These are phyloP conservation scores for Aschersonia sp. DNA, from an alignment of 2,329 filamentous ascomycete species.

Conservation along the genomic window DNA sequence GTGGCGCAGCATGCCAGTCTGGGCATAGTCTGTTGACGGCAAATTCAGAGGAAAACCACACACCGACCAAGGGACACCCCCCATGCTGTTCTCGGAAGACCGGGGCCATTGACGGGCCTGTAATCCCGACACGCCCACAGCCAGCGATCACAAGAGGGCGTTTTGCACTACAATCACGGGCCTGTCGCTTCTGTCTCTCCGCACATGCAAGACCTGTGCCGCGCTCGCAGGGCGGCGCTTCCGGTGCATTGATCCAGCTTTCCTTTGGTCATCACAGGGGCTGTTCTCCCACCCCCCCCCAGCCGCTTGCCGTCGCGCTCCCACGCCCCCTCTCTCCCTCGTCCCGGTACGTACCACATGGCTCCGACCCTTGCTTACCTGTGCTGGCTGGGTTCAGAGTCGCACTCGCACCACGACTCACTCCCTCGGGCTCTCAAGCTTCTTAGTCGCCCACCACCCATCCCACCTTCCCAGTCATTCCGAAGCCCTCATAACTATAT, in stretches of 20 bases:
- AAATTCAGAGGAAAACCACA: background rate
- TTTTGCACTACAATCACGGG: background rate
- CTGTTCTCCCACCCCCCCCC: background rate
- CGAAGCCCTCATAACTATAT: slow-evolving; percentile 6
- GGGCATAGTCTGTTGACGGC: background rate
- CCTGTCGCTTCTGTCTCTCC: background rate
- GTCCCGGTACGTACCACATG: slow-evolving; percentile 3
- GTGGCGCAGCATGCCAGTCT: background rate
- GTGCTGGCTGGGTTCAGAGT: slow-evolving; percentile 1
- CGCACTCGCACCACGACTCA: slow-evolving; percentile 1
- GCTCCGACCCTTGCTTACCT: slow-evolving; percentile 3
- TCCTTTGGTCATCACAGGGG: background rate
- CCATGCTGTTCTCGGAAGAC: background rate
- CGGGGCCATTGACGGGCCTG: too few species aligned
- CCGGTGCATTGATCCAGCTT: background rate
- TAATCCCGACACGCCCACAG: too few species aligned
- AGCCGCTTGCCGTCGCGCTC: background rate
- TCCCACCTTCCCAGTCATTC: slow-evolving; percentile 5
- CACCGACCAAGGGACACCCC: background rate
- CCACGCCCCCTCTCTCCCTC: background rate
- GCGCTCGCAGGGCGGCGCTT: background rate
- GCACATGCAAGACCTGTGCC: background rate
- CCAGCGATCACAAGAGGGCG: too few species aligned
- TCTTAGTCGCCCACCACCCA: background rate
- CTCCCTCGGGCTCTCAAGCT: slow-evolving; percentile 4